phyloP scores from a whole-genome alignment of 1,284 basidiomycete genomes.

The Boletellus dicymbophilus region DNA sequence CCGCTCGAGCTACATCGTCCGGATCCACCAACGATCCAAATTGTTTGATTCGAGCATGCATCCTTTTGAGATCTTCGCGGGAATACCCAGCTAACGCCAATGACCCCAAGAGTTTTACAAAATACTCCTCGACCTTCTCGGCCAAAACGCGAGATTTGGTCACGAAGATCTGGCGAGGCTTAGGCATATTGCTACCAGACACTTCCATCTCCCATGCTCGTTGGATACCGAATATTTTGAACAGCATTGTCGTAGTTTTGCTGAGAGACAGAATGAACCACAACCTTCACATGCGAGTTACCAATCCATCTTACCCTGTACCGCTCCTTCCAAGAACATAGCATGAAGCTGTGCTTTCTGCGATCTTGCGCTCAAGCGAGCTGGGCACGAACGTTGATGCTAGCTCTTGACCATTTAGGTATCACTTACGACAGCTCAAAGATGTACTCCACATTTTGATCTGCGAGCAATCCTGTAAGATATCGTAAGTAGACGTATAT shows the following conservation, averaged over 20 bases:
- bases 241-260: constrained; percentile 75
- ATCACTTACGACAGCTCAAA: constrained; percentile 56
- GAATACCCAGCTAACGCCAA: constrained; percentile 42
- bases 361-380: constrained; percentile 57
- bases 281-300: neutral
- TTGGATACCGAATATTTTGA: constrained; percentile 72
- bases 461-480: constrained; percentile 42
- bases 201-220: constrained; percentile 43
- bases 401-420: constrained; percentile 2
- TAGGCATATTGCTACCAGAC: constrained; percentile 25
- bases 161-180: too few relatives aligned
- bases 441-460: constrained; percentile 47
- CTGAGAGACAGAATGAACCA: constrained; percentile 35
- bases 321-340: constrained; percentile 74
- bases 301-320: constrained; percentile 52
- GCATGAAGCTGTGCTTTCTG: constrained; percentile 60
- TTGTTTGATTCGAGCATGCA: constrained; percentile 28
- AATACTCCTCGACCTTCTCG: constrained; percentile 67
- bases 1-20: constrained; percentile 48
- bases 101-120: constrained; percentile 51
- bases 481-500: too few relatives aligned
- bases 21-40: constrained; percentile 41
- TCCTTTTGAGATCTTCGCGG: constrained; percentile 37
- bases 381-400: constrained; percentile 33
- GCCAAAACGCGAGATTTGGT: constrained; percentile 67